These are phyloP conservation scores for Diaporthe batatas DNA, from an alignment of 2,329 filamentous ascomycete species.

Conservation along the genomic window DNA sequence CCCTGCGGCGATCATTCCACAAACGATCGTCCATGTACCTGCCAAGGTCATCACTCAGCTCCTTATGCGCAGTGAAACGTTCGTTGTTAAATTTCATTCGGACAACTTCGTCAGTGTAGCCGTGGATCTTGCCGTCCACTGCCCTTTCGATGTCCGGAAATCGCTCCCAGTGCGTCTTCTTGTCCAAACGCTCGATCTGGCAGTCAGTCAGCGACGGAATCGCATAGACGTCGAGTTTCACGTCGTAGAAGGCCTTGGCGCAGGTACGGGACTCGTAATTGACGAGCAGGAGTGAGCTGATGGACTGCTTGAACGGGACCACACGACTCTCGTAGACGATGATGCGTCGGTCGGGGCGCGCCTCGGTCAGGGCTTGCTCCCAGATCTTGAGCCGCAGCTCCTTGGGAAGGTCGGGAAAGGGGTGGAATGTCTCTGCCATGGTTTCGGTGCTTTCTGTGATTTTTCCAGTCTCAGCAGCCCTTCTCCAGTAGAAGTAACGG, in stretches of 20 bases:
- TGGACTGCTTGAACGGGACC: neutral
- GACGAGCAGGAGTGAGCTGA: conserved; percentile 19
- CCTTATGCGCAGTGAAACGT: too few species aligned
- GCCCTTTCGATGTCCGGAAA: neutral
- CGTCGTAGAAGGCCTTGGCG: conserved; percentile 21
- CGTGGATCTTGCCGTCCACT: neutral
- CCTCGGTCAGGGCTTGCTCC: conserved; percentile 4
- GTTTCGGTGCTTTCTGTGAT: neutral
- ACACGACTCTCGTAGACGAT: neutral
- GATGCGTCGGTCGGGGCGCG: neutral
- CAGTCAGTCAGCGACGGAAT: neutral
- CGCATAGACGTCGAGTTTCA: conserved; percentile 20
- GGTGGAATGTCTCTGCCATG: neutral
- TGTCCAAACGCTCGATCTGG: neutral
- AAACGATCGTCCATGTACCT: too few species aligned
- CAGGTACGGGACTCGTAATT: conserved; percentile 12
- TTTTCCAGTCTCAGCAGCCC: neutral
- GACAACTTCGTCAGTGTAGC: neutral
- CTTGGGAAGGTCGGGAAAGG: neutral
- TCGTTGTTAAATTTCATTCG: too few species aligned
- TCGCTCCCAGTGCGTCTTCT: neutral
- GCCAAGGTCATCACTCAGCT: too few species aligned
- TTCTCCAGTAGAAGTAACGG: neutral
- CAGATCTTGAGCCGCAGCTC: conserved; percentile 28
- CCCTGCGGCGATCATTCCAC: too few species aligned